Conservation (phyloP, 176 grass and related monocot genomes). For the Avena insularis region DNA sequence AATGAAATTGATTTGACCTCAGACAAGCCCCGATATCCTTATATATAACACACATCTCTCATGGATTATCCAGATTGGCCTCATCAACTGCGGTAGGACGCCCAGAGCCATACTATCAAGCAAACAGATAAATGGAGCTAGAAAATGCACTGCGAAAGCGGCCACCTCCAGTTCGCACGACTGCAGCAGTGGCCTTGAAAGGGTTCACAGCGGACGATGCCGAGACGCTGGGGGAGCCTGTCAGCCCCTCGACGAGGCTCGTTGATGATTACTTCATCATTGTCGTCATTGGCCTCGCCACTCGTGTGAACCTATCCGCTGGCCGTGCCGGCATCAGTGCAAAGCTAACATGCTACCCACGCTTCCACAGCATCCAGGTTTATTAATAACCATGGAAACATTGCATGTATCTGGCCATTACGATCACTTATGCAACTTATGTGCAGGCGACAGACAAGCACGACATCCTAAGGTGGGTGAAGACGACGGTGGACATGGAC, state of each 20-base stretch:
- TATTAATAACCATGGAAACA: too few relatives aligned
- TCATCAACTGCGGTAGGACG: too few relatives aligned
- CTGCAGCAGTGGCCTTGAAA: neutral
- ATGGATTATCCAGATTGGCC: too few relatives aligned
- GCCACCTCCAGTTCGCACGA: constrained; percentile 7
- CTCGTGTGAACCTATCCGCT: constrained; percentile 43
- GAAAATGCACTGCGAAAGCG: constrained; percentile 36
- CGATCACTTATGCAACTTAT: neutral
- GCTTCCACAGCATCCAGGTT: constrained; percentile 79
- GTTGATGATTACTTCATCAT: constrained; percentile 71
- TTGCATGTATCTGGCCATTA: too few relatives aligned
- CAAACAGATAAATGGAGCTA: too few relatives aligned
- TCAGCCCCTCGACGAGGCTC: constrained; percentile 64
- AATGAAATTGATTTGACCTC: too few relatives aligned
- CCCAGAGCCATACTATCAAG: too few relatives aligned
- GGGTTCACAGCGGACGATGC: neutral
- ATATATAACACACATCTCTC: too few relatives aligned
- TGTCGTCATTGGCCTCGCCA: constrained; percentile 52
- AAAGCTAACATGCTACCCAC: constrained; percentile 59
- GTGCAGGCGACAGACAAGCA: constrained; percentile 50
- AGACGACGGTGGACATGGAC: constrained; percentile 57
- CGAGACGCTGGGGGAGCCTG: constrained; percentile 39
- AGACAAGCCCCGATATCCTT: too few relatives aligned
- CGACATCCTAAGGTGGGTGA: constrained; percentile 52
- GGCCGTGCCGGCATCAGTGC: constrained; percentile 57